Percentiles rank a stretch among this genome's conserved stretches.
Conservation (phyloP, 495 filamentous ascomycete genomes). For the Pseudotulostoma volvatum region DNA sequence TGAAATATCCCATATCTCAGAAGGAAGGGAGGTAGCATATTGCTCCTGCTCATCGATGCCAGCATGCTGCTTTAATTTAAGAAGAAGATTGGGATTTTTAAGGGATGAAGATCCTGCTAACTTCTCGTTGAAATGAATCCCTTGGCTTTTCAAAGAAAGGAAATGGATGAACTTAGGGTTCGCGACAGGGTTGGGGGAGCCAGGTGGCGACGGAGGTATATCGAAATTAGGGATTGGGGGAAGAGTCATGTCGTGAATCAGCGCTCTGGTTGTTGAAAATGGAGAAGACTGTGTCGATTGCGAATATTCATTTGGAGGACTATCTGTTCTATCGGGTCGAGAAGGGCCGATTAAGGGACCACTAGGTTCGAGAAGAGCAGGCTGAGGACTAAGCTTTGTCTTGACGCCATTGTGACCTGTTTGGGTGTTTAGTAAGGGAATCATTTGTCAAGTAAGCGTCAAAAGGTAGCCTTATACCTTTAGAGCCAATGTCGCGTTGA, state of each 20-base stretch:
- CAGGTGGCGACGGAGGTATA: constrained; percentile 75
- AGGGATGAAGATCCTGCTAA: constrained; percentile 53
- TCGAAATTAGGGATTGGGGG: constrained; percentile 62
- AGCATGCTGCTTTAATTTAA: constrained; percentile 67
- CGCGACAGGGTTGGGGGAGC: constrained; percentile 45
- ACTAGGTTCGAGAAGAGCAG: constrained; percentile 7
- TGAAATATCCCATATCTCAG: constrained; percentile 49
- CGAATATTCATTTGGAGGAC: constrained; percentile 7
- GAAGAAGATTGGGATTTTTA: constrained; percentile 63
- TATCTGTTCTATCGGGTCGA: constrained; percentile 12
- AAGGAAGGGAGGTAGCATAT: constrained; percentile 57
- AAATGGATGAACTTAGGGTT: constrained; percentile 72
- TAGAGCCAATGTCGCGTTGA: background rate
- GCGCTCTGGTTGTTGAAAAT: constrained; percentile 46
- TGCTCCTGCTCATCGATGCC: constrained; percentile 51
- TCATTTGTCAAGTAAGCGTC: too few relatives aligned
- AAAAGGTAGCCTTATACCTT: background rate
- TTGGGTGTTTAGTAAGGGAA: too few relatives aligned
- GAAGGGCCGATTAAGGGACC: constrained; percentile 33
- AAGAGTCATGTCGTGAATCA: constrained; percentile 68
- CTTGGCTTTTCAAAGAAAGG: constrained; percentile 66
- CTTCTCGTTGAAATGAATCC: constrained; percentile 81
- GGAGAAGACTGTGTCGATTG: constrained; percentile 41
- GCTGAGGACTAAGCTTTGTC: too few relatives aligned
- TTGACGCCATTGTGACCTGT: too few relatives aligned